Evolutionary conservation across 768 basidiomycete genomes (phyloP).

Genomic region (Polyporus arcularius): DNA sequence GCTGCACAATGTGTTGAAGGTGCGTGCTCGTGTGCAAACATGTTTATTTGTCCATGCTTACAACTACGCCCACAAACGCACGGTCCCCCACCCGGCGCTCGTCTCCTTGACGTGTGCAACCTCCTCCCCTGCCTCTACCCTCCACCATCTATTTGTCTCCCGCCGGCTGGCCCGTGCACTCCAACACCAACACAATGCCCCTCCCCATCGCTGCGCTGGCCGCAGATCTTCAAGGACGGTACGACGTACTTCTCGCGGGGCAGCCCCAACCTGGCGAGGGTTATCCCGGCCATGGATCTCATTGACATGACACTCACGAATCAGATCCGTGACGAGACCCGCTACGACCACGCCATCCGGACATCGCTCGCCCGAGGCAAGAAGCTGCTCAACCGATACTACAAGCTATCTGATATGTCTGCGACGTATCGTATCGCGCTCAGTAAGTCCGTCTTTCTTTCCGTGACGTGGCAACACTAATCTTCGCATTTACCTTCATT

Average conservation of each 20-base stretch:
- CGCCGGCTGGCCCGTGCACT: neutral
- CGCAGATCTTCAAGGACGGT: slow-evolving; percentile 23
- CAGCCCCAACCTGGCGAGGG: slow-evolving; percentile 26
- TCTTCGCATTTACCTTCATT: too few relatives aligned
- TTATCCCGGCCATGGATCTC: slow-evolving; percentile 31
- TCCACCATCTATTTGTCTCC: neutral
- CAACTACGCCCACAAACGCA: neutral
- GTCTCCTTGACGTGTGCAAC: too few relatives aligned
- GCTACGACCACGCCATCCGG: slow-evolving; percentile 19
- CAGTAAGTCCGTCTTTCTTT: slow-evolving; percentile 24
- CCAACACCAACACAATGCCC: too few relatives aligned
- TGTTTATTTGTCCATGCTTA: neutral
- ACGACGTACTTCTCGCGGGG: slow-evolving; percentile 27
- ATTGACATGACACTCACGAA: slow-evolving; percentile 16
- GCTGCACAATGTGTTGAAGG: slow-evolving; percentile 23
- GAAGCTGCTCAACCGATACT: slow-evolving; percentile 35
- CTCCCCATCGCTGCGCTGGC: too few relatives aligned
- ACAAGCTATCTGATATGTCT: slow-evolving; percentile 31
- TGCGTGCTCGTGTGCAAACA: neutral
- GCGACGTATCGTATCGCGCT: slow-evolving; percentile 37
- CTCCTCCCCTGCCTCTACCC: neutral
- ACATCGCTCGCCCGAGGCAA: slow-evolving; percentile 27
- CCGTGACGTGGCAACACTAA: too few relatives aligned
- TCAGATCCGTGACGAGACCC: neutral
- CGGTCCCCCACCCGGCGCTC: neutral